phyloP scores from a whole-genome alignment of 345 rosid species.

The Euphorbia lathyris region DNA sequence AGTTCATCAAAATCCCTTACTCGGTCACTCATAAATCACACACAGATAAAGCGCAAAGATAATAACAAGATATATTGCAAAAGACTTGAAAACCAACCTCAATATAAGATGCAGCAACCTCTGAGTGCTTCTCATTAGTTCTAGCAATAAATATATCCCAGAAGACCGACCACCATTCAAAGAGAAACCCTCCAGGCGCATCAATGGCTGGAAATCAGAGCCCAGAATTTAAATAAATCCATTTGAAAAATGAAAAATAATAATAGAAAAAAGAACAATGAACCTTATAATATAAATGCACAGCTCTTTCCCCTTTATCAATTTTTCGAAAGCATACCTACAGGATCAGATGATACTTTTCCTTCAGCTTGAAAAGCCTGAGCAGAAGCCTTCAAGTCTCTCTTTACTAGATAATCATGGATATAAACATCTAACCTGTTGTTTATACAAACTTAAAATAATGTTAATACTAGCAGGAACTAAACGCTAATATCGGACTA shows the following conservation, averaged over 20 bases:
- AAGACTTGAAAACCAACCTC: slow-evolving; percentile 52
- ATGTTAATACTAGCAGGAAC: not conserved
- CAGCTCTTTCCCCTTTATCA: not conserved
- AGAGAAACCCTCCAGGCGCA: slow-evolving; percentile 98
- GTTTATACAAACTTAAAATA: not conserved
- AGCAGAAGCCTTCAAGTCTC: slow-evolving; percentile 93
- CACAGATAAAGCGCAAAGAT: not conserved
- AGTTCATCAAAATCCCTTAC: not conserved
- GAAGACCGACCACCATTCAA: slow-evolving; percentile 99
- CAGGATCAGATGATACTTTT: slow-evolving; percentile 96
- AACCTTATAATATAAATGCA: not conserved
- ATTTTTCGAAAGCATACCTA: slow-evolving; percentile 46
- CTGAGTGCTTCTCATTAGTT: slow-evolving; percentile 97
- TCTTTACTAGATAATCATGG: slow-evolving; percentile 91
- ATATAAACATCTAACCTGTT: slow-evolving; percentile 96
- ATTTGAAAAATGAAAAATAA: not conserved
- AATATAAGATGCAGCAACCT: slow-evolving; percentile 95
- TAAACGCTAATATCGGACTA: not conserved
- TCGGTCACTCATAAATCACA: not conserved
- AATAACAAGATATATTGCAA: not conserved
- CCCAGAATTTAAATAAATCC: slow-evolving; percentile 16
- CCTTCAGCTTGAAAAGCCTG: slow-evolving; percentile 98
- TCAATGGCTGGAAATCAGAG: slow-evolving; percentile 69
- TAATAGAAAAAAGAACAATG: not conserved
- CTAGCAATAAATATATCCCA: slow-evolving; percentile 99